phyloP scores from a whole-genome alignment of 495 filamentous ascomycete genomes.

The Penicillium alfredii region DNA sequence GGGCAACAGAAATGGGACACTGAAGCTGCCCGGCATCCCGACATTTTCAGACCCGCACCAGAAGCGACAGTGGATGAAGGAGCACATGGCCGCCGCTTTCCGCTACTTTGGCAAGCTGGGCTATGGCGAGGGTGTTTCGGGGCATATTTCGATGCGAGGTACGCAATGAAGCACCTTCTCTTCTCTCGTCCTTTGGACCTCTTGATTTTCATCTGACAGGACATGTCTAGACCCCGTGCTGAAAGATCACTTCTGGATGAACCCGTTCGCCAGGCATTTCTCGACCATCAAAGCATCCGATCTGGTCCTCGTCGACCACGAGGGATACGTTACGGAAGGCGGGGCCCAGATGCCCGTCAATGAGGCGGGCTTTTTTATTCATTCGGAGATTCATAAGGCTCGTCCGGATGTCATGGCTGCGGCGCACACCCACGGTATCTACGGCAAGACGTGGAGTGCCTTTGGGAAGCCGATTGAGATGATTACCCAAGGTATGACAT shows the following conservation, averaged over 20 bases:
- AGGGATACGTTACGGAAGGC: slow-evolving; percentile 47
- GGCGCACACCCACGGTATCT: slow-evolving; percentile 44
- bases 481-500: slow-evolving; percentile 39
- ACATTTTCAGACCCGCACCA: slow-evolving; percentile 53
- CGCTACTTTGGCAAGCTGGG: slow-evolving; percentile 63
- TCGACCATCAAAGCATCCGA: slow-evolving; percentile 45
- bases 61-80: slow-evolving; percentile 62
- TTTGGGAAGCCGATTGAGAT: slow-evolving; percentile 46
- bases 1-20: slow-evolving; percentile 32
- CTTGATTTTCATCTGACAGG: no score
- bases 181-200: no score
- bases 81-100: slow-evolving; percentile 68
- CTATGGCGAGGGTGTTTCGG: slow-evolving; percentile 65
- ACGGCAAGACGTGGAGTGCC: slow-evolving; percentile 43
- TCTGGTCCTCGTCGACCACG: slow-evolving; percentile 45
- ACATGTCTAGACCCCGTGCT: slow-evolving; percentile 17
- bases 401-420: slow-evolving; percentile 47
- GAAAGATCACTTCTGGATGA: slow-evolving; percentile 59
- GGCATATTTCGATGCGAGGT: slow-evolving; percentile 53
- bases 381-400: slow-evolving; percentile 46
- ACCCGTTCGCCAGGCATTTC: slow-evolving; percentile 57
- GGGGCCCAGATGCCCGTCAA: slow-evolving; percentile 50
- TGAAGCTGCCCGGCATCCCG: slow-evolving; percentile 51
- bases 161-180: no score
- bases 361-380: slow-evolving; percentile 66